Evolutionary conservation across 2,329 filamentous ascomycete species (phyloP), one percentile per base, ranked within the genome.

Genomic region (Fusarium goolgardi): DNA sequence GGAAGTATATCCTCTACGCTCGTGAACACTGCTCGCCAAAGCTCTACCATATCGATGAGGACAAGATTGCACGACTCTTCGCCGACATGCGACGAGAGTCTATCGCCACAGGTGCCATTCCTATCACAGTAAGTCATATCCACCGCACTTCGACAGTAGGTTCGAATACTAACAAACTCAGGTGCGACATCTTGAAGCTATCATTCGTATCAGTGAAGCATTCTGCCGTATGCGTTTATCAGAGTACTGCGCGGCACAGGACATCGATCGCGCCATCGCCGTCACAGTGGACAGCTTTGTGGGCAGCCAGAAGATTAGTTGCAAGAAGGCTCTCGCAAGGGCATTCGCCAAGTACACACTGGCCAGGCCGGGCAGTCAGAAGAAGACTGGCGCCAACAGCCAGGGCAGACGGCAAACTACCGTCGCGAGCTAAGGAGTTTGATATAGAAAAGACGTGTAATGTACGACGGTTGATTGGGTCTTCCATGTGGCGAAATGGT

Each of bases 211-310:
- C 75, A 90, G 90, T 59, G 96, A 99, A 79, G 83, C 94, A 1
- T 99, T 99, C 82, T 96, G 92, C 80, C 95, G 97, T 76, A 99
- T 99, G 96, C 91, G 96, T 16, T 84, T 99, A n/a, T 96, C 92
- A 0, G 96, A 99, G 71, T 98, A 97, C 83, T 97, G 95, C 80
- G 91, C 91, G 8, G 82, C 91, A 3, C 88, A 91, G 62, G 96
- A 99, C 76, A 97, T 99, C 73, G 96, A 99, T 80, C 93, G 96
- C 43, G 96, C 96, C 59, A 99, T 99, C 75, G 93, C 94, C 16
- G 96, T 99, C 9, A 97, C 96, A 0, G 93, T 99, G 4, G 94
- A 98, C 71, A 96, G 92, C 57, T 99, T 99, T 76, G 93, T 99
- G 43, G 93, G 92, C 64, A 96, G 92, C 73, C 96, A 99, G 79